Percentiles rank a stretch among this genome's conserved stretches.
These are phyloP conservation scores for Kwoniella heveanensis DNA, from an alignment of 768 basidiomycete genomes.

Conservation along the genomic window DNA sequence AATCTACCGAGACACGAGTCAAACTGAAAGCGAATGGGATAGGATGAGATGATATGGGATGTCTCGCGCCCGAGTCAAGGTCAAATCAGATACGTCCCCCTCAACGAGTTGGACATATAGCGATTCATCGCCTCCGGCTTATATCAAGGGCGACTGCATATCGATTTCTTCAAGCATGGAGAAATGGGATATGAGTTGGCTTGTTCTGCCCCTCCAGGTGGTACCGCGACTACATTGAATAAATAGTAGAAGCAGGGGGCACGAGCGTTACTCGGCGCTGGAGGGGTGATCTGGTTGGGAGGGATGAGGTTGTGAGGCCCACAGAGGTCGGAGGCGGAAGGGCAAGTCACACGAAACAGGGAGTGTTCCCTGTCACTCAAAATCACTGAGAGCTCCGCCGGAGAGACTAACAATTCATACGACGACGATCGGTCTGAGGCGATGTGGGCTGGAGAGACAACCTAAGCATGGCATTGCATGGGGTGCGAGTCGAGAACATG, in stretches of 20 bases:
- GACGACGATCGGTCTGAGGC: too few relatives aligned
- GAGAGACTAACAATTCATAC: too few relatives aligned
- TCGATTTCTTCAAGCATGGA: background rate
- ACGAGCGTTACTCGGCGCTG: conserved; percentile 19
- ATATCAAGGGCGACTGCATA: conserved; percentile 43
- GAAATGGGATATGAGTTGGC: conserved; percentile 6
- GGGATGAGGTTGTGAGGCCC: background rate
- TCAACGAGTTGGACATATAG: conserved; percentile 29
- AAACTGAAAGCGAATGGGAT: background rate
- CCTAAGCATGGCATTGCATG: too few relatives aligned
- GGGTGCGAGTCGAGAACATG: too few relatives aligned
- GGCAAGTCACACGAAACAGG: too few relatives aligned
- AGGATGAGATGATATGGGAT: conserved; percentile 19
- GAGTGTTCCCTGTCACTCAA: too few relatives aligned
- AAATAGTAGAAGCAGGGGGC: conserved; percentile 32
- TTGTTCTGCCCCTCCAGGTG: conserved; percentile 32
- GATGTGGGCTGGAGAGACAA: too few relatives aligned
- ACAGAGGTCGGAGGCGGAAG: too few relatives aligned
- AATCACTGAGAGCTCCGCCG: too few relatives aligned
- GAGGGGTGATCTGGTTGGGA: conserved; percentile 16
- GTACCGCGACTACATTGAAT: conserved; percentile 35
- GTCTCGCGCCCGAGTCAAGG: conserved; percentile 50
- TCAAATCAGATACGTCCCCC: conserved; percentile 26
- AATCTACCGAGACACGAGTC: too few relatives aligned
- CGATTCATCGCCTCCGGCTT: conserved; percentile 41